Base-by-base conservation (phyloP, 2,329 filamentous ascomycete genomes). In the Botryotinia calthae region DNA sequence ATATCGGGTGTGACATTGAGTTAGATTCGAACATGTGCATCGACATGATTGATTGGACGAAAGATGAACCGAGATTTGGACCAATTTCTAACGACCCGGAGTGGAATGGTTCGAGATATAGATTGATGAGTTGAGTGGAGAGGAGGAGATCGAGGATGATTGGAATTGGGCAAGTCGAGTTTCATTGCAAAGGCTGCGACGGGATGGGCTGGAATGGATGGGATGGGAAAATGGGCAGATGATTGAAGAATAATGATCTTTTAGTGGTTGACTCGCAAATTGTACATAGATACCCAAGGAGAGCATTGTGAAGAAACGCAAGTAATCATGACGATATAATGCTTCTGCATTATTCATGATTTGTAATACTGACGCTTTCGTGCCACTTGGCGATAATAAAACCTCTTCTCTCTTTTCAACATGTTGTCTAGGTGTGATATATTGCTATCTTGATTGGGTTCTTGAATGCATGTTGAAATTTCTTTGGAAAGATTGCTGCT, bases 391-490 rank as follows among this genome's bases (percentile, higher is more conserved):
- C 48, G 25, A 54, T 54, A 54, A 54, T n/a, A 54, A n/a, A n/a
- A 54, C 16, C 25, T 54, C 48, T 51, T 2, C 48, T n/a, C 46
- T 48, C 48, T 54, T 54, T n/a, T n/a, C 5, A 54, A 2, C 12
- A n/a, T 12, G 4, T 7, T 54, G 12, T n/a, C 12, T n/a, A 54
- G 25, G 0, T 54, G 25, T 51, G 48, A 14, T 14, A 5, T 12
- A 51, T 6, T 51, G 4, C 48, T n/a, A 51, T 51, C 4, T n/a
- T n/a, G 25, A 51, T 2, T 25, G 25, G 0, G 0, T 12, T 14
- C 1, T 6, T 25, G 5, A n/a, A 12, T n/a, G 1, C 2, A 25
- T 5, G 22, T 22, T 48, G 4, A 14, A n/a, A 25, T 14, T 1
- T 8, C 10, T 12, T 14, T 2, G 2, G 22, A 22, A 4, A 51